phyloP scores from a whole-genome alignment of 208 protist genomes.

The Trypanosoma cruzi region DNA sequence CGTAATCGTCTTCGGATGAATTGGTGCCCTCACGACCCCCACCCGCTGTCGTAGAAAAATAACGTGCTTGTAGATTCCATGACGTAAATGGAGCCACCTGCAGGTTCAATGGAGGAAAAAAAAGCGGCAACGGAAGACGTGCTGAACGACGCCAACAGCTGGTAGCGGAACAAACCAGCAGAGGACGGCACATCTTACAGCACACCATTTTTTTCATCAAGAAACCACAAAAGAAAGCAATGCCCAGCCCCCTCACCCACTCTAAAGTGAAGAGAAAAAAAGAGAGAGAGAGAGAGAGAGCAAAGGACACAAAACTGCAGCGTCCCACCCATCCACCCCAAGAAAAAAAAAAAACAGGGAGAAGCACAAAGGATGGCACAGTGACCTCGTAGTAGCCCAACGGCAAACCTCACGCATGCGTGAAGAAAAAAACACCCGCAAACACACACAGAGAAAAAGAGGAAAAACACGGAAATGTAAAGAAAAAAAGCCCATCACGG shows the following conservation, averaged over 20 bases:
- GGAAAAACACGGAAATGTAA: background rate
- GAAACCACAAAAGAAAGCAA: background rate
- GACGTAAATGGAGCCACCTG: background rate
- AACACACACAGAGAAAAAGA: background rate
- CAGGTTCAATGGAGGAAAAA: no score
- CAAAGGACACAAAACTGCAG: no score
- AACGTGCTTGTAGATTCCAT: background rate
- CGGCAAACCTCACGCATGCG: background rate
- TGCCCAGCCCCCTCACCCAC: no score
- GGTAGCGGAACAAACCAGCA: background rate
- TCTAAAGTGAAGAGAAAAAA: no score
- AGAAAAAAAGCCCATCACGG: background rate
- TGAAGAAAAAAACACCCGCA: background rate
- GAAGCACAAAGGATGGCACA: background rate
- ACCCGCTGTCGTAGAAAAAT: slow-evolving; percentile 11
- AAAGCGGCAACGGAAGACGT: background rate
- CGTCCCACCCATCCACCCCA: no score
- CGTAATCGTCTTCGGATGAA: slow-evolving; percentile 45
- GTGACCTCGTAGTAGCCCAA: background rate
- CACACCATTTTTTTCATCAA: background rate
- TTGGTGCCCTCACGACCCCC: background rate
- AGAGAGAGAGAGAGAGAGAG: no score
- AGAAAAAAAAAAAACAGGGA: no score
- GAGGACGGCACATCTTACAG: background rate
- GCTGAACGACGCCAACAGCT: slow-evolving; percentile 7